Percentiles rank a stretch among this genome's conserved stretches.
phyloP scores from a whole-genome alignment of 2,329 filamentous ascomycete species.

The Colletotrichum gloeosporioides region DNA sequence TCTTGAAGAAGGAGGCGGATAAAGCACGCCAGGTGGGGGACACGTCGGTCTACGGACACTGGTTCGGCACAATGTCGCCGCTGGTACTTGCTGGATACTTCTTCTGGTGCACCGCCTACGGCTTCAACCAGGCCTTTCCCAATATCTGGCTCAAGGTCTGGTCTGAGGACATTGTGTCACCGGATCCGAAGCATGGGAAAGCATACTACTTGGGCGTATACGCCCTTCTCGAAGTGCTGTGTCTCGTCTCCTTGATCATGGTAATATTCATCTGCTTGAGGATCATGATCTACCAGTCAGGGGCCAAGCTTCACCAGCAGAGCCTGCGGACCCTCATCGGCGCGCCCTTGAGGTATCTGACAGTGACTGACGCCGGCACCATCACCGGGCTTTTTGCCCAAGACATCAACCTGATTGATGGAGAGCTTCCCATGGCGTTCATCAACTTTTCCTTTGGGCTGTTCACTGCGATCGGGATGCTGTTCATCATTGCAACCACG shows the following conservation, averaged over 20 bases:
- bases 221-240: conserved; percentile 25
- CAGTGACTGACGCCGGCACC: conserved; percentile 44
- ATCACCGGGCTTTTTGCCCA: conserved; percentile 52
- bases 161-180: conserved; percentile 33
- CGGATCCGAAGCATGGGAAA: conserved; percentile 8
- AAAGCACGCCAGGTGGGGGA: conserved; percentile 34
- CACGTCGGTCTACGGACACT: conserved; percentile 38
- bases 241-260: conserved; percentile 25
- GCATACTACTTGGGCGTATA: conserved; percentile 37
- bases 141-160: conserved; percentile 48
- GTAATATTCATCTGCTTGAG: conserved; percentile 24
- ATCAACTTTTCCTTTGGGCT: conserved; percentile 31
- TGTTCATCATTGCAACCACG: conserved; percentile 49
- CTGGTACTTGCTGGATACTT: conserved; percentile 24
- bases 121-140: conserved; percentile 32
- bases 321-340: conserved; percentile 37
- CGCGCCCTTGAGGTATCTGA: conserved; percentile 48
- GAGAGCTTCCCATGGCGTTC: conserved; percentile 39
- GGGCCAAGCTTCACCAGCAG: conserved; percentile 34
- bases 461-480: conserved; percentile 42
- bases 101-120: conserved; percentile 26
- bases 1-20: background rate
- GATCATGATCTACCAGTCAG: conserved; percentile 33
- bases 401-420: conserved; percentile 47
- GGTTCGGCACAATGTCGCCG: conserved; percentile 32